Evolutionary conservation across 1,139 yeast species (phyloP), one percentile per base, ranked within the genome.

Genomic region (Pneumocystis sp.): DNA sequence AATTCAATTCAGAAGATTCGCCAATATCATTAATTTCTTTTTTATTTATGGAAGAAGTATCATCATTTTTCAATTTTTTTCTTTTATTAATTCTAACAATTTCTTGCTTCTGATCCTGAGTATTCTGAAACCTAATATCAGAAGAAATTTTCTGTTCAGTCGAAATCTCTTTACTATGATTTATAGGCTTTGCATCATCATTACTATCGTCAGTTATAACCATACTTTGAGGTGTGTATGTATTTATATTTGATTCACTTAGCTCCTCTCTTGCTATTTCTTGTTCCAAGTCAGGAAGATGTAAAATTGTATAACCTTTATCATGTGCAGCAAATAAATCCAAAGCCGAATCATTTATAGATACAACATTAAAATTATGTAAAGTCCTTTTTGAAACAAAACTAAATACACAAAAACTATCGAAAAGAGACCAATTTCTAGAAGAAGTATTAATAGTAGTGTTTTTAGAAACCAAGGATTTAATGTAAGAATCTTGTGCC

Each of bases 301-400:
- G 57, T 25, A 50, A 12, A 50, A 50, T 50, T 25, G 57, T 50
- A 19, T 50, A 50, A 50, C 57, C 57, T 10, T 50, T 50, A 29
- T 50, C 57, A 50, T 50, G 57, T 50, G 57, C 57, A 21, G 57
- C n/a, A 50, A 50, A 50, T 50, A 50, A 50, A 25, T 50, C 57
- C 31, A 50, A 50, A 50, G 57, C 4, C 12, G 57, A 50, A 25
- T 50, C 34, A 50, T 50, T 25, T 50, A 25, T n/a, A 15, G 31
- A 50, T 29, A 50, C 34, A 50, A 21, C n/a, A 50, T 50, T 50
- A 12, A 50, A 50, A 50, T 50, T 50, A 50, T 50, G 21, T 10
- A 50, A n/a, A 25, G 34, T 50, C n/a, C 31, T 50, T 50, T 50
- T 50, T 4, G 57, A 3, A 50, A 50, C 21, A 50, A 50, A 50